phyloP scores from a whole-genome alignment of 768 basidiomycete genomes.

The Trametes punicea region DNA sequence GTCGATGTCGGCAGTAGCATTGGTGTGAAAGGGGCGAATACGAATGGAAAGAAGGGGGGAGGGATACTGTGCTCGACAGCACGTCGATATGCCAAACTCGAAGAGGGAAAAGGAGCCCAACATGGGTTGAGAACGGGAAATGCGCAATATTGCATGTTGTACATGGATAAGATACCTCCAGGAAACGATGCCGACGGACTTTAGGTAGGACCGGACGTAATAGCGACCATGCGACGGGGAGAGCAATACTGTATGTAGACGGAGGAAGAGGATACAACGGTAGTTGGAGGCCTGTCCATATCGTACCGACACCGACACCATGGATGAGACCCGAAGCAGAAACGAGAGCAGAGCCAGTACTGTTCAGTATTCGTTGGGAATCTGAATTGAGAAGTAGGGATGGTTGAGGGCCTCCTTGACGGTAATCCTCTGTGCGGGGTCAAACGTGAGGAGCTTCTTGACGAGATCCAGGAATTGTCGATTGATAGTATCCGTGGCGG shows the following conservation, averaged over 20 bases:
- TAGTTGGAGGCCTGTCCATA: constrained; percentile 24
- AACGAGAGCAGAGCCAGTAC: constrained; percentile 5
- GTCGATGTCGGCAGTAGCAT: constrained; percentile 11
- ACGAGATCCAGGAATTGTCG: constrained; percentile 86
- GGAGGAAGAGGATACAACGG: constrained; percentile 25
- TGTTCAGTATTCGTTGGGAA: constrained; percentile 64
- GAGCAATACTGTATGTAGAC: constrained; percentile 27
- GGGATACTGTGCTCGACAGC: neutral
- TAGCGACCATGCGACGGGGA: constrained; percentile 26
- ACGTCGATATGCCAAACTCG: neutral
- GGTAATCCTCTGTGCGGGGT: constrained; percentile 83
- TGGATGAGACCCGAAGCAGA: constrained; percentile 8
- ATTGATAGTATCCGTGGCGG: constrained; percentile 69
- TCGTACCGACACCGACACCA: constrained; percentile 22
- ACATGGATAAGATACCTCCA: constrained; percentile 27
- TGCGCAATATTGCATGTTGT: constrained; percentile 31
- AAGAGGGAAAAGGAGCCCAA: constrained; percentile 7
- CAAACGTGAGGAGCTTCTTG: constrained; percentile 82
- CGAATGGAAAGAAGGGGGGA: neutral
- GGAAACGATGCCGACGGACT: constrained; percentile 22
- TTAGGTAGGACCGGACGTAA: constrained; percentile 18
- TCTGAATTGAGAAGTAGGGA: constrained; percentile 73
- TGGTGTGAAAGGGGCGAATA: neutral
- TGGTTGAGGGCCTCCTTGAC: constrained; percentile 87
- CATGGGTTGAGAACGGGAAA: constrained; percentile 1